phyloP scores from a whole-genome alignment of 2,329 filamentous ascomycete species.

The Ceratocystis colombiana region DNA sequence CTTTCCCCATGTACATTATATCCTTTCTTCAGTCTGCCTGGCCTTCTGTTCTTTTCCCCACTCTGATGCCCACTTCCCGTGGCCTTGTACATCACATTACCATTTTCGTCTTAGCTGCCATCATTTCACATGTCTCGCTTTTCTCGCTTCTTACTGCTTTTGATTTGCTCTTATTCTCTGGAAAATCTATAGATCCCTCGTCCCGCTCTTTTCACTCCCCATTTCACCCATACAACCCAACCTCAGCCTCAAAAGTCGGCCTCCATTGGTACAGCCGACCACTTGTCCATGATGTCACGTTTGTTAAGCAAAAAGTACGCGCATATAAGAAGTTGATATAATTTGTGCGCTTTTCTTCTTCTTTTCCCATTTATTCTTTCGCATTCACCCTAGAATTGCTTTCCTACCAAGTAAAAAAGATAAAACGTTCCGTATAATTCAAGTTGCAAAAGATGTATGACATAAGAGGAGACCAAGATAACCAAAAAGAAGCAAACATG shows the following conservation, averaged over 20 bases:
- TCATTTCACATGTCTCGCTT: background rate
- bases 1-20: background rate
- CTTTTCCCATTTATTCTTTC: background rate
- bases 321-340: background rate
- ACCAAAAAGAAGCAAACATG: background rate
- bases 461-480: background rate
- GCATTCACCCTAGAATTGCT: slow-evolving; percentile 5
- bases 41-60: slow-evolving; percentile 2
- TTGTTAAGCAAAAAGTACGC: background rate
- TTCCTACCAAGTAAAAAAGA: slow-evolving; percentile 3
- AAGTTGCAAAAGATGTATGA: background rate
- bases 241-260: background rate
- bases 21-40: background rate
- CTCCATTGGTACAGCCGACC: background rate
- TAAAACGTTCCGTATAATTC: background rate
- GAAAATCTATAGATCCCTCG: background rate
- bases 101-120: too few relatives aligned
- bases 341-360: too few relatives aligned
- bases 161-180: background rate
- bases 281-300: background rate
- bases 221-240: too few relatives aligned
- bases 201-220: background rate
- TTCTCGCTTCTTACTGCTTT: background rate
- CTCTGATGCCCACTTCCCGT: background rate
- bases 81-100: background rate